These are phyloP conservation scores for Cordyceps farinosa DNA, from an alignment of 2,329 filamentous ascomycete species.

Conservation along the genomic window DNA sequence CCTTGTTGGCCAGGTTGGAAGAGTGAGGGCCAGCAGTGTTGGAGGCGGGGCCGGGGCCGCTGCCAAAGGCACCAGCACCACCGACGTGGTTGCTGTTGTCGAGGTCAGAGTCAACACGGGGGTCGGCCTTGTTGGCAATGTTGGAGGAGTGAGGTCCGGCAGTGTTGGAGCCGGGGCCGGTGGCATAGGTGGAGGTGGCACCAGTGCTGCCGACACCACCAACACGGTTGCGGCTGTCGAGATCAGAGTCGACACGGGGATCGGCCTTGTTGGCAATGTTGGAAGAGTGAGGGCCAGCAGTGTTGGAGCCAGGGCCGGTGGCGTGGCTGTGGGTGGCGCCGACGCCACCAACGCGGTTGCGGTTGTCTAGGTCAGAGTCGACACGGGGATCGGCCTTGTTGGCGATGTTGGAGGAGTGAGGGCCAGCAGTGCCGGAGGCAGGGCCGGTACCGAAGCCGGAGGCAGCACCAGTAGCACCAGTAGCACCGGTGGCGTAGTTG, in stretches of 20 bases:
- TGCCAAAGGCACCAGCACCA: conserved; percentile 11
- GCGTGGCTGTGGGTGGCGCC: conserved; percentile 15
- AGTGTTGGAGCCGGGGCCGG: conserved; percentile 22
- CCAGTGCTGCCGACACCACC: neutral
- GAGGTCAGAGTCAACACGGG: conserved; percentile 49
- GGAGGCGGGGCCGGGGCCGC: conserved; percentile 21
- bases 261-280: conserved; percentile 46
- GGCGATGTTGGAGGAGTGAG: conserved; percentile 39
- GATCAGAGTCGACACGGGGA: conserved; percentile 50
- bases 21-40: conserved; percentile 38
- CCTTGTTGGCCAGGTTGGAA: conserved; percentile 43
- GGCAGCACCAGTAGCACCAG: conserved; percentile 11
- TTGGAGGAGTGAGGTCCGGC: conserved; percentile 41
- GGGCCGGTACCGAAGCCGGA: conserved; percentile 20
- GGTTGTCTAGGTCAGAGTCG: conserved; percentile 46
- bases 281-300: conserved; percentile 40
- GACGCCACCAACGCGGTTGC: conserved; percentile 23
- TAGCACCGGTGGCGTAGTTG: conserved; percentile 29
- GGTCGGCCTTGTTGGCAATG: conserved; percentile 46
- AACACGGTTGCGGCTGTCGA: conserved; percentile 34
- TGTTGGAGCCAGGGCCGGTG: conserved; percentile 21
- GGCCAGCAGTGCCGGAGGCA: conserved; percentile 29
- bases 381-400: conserved; percentile 51
- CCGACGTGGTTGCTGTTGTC: conserved; percentile 31
- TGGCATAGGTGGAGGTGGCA: conserved; percentile 18